These are phyloP conservation scores for Trifolium dubium DNA, from an alignment of 306 rosid genomes.

Conservation along the genomic window DNA sequence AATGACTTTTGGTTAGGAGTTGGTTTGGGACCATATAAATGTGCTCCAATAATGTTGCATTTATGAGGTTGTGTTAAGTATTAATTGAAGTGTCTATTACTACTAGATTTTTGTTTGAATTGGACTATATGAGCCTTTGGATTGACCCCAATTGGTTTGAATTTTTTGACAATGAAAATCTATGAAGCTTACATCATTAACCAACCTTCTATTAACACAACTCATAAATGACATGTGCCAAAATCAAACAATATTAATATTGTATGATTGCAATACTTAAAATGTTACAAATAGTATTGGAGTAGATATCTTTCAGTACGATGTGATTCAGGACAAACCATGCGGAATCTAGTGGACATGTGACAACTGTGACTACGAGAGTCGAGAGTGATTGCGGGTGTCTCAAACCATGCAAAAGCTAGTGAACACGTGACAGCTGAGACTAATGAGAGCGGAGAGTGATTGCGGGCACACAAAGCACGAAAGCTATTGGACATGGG, in stretches of 20 bases:
- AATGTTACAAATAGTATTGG: too few species aligned
- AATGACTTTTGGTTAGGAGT: slow-evolving; percentile 6
- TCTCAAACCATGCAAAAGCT: too few species aligned
- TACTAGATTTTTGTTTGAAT: not conserved
- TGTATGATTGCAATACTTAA: too few species aligned
- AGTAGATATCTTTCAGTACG: too few species aligned
- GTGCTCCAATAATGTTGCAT: not conserved
- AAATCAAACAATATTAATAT: not conserved
- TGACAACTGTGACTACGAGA: too few species aligned
- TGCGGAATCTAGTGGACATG: too few species aligned
- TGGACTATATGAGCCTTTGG: not conserved
- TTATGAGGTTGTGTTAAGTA: not conserved
- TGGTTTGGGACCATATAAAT: slow-evolving; percentile 19
- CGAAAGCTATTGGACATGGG: too few species aligned
- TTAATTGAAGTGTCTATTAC: not conserved
- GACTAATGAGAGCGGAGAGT: too few species aligned
- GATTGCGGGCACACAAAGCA: too few species aligned
- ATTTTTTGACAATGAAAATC: not conserved
- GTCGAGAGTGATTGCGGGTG: too few species aligned
- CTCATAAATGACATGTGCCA: not conserved
- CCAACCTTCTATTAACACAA: not conserved
- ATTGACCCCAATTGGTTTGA: not conserved
- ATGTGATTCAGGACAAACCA: too few species aligned
- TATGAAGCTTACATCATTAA: not conserved
- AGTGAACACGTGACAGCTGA: too few species aligned